Percentiles rank a stretch among this genome's conserved stretches.
Conservation (phyloP, 75 land plant species). For the Selaginella tamariscina region DNA sequence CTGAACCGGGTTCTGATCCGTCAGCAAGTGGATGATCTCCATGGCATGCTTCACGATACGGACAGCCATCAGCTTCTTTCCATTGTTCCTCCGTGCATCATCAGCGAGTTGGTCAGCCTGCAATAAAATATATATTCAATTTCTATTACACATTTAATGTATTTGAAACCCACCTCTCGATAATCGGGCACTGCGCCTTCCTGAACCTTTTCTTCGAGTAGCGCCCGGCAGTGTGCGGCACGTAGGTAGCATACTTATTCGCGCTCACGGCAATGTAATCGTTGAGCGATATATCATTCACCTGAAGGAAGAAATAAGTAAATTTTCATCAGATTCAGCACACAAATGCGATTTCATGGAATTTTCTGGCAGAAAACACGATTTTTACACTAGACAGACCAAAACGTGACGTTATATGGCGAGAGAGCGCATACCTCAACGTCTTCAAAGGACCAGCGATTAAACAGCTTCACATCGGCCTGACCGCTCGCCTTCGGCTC, state of each 20-base stretch:
- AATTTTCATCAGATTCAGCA: neutral
- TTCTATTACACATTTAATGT: neutral
- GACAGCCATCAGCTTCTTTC: conserved; percentile 69
- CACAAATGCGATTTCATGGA: too few relatives aligned
- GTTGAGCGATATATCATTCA: conserved; percentile 39
- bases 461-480: conserved; percentile 65
- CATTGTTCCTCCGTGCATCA: conserved; percentile 86
- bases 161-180: conserved; percentile 39
- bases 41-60: conserved; percentile 64
- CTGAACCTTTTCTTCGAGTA: conserved; percentile 58
- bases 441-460: conserved; percentile 48
- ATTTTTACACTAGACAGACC: too few relatives aligned
- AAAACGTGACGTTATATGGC: too few relatives aligned
- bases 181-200: conserved; percentile 77
- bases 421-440: conserved; percentile 26
- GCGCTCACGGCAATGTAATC: conserved; percentile 50
- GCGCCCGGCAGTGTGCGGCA: conserved; percentile 69
- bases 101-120: conserved; percentile 54
- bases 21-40: conserved; percentile 63
- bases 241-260: conserved; percentile 43
- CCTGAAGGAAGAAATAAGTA: conserved; percentile 18
- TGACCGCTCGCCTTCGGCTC: too few relatives aligned
- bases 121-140: neutral
- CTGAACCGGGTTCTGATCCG: conserved; percentile 59
- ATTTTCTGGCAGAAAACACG: too few relatives aligned